Evolutionary conservation across 139 green algal genomes (phyloP), one percentile per base, ranked within the genome.

Genomic region (Picochlorum sp.): DNA sequence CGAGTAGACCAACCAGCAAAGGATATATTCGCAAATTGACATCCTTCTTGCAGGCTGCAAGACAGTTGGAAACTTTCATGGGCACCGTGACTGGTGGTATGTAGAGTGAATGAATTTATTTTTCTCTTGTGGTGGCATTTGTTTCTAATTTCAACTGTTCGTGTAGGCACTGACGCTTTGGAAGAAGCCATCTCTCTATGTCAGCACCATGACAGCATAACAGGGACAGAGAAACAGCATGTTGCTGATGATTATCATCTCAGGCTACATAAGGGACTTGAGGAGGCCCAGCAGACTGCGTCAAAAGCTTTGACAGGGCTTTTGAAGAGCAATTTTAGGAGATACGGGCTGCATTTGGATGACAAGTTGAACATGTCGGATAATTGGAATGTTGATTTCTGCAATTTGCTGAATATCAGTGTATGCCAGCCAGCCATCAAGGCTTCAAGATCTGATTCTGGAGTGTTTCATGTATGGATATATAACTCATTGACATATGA

Each of bases 191-290:
- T 90, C 45, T 45, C 68, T 1, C 53, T 93, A 31, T 50, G 61
- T 39, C 85, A 95, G 76, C 88, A 96, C 67, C 88, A 96, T 63
- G 88, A 96, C 59, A 69, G 64, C 36, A 73, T 95, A 58, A 88
- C 79, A 12, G 88, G 88, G 52, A 96, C 88, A 13, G 76, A 68
- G 7, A 93, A 89, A 73, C 81, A 93, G 73, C 77, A 85, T 31
- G 88, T 95, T 37, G 75, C 79, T 8, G 66, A 85, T 53, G 88
- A 96, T 63, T 96, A 95, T 65, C 57, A 72, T 47, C 20, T 45
- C n/a, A 66, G 81, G n/a, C 51, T 88, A 33, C 28, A 53, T 45
- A 55, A 50, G 26, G 73, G 73, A 53, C 12, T 43, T 52, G 43
- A 44, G 50, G 55, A 81, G 25, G 64, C 73, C 1, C 59, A 68